Percentiles rank a stretch among this genome's conserved stretches.
These are phyloP conservation scores for Fusarium foetens DNA, from an alignment of 2,329 filamentous ascomycete genomes.

Conservation along the genomic window DNA sequence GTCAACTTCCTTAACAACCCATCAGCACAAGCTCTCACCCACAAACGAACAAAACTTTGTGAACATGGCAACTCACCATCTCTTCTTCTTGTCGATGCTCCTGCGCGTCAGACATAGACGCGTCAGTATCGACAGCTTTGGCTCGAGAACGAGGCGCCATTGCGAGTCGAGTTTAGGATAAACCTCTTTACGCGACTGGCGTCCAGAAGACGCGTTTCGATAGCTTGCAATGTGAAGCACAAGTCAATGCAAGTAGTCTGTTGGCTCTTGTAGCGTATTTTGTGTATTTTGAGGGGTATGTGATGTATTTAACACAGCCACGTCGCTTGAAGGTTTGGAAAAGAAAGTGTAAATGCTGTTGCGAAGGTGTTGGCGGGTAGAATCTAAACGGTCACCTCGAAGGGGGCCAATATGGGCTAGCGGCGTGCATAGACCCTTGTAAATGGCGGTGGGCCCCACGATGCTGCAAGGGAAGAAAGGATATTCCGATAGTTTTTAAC, in stretches of 20 bases:
- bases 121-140: conserved; percentile 66
- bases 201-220: conserved; percentile 58
- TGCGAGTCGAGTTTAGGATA: conserved; percentile 44
- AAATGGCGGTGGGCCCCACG: conserved; percentile 35
- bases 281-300: not conserved
- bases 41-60: not conserved
- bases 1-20: conserved; percentile 63
- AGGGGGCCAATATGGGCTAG: conserved; percentile 49
- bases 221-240: conserved; percentile 24
- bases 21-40: conserved; percentile 24
- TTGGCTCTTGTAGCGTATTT: not conserved
- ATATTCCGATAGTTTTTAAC: conserved; percentile 40
- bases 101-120: conserved; percentile 71
- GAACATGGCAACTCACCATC: conserved; percentile 55
- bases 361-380: conserved; percentile 46
- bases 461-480: conserved; percentile 39
- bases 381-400: conserved; percentile 51
- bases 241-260: conserved; percentile 9
- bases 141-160: conserved; percentile 67
- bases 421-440: conserved; percentile 43
- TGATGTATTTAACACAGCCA: conserved; percentile 18
- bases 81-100: conserved; percentile 58
- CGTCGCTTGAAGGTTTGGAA: conserved; percentile 19
- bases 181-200: conserved; percentile 65
- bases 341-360: conserved; percentile 48